Evolutionary conservation across 176 grass and related monocot species (phyloP), one percentile per base, ranked within the genome.

Genomic region (Phoenix dactylifera): DNA sequence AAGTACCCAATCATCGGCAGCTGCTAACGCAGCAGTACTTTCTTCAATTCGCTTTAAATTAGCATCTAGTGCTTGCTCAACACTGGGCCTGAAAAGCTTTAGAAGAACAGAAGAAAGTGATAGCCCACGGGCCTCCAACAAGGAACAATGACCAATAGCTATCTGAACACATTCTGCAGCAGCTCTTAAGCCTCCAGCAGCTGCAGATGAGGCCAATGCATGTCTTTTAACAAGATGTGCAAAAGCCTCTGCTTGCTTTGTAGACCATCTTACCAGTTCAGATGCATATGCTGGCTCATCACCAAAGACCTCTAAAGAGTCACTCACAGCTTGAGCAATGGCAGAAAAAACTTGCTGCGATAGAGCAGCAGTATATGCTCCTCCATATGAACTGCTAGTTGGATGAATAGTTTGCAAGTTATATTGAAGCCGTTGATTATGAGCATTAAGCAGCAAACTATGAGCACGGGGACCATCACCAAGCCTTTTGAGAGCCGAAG

Each of bases 161-260:
- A 98, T 92, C 73, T 92, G 84, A 64, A 98, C 87, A 76, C 87
- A 92, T 80, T 98, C 87, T 49, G 84, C 93, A 67, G 87, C 87
- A 67, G 83, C 84, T 68, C 94, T 82, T 63, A 98, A 78, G 16
- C 94, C 94, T 68, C 94, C 94, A 74, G 88, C 78, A 67, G 94
- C 94, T 57, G 94, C 94, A 70, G 84, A 98, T 65, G 93, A 98
- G 73, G 87, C 80, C 54, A 98, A 64, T 10, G 80, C 87, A 65
- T 98, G 84, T 55, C 93, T 79, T 78, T 98, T 98, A 35, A 98
- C 84, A 64, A 92, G 67, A 22, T 80, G 75, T 0, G 87, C 84
- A 73, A 92, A 92, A 23, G 70, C 80, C 60, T 92, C 75, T 39
- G 80, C 81, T 51, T 98, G 87, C 62, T 68, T 77, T n/a, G 87